Evolutionary conservation across 106 monocot species (phyloP), one percentile per base, ranked within the genome.

Genomic region (Dendrobium chrysotoxum): DNA sequence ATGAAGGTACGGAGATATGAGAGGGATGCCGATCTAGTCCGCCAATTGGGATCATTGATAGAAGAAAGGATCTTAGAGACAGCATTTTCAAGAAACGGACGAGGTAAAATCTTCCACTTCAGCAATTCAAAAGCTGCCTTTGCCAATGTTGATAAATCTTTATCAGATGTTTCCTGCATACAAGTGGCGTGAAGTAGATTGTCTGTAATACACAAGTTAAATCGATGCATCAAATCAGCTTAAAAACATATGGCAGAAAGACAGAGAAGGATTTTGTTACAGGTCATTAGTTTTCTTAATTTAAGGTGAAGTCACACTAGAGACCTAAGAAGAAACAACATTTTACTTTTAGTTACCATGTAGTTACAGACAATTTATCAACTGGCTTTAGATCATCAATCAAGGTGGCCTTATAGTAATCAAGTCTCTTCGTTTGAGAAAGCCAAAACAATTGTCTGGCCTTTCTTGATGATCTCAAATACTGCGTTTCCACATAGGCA

Each of bases 91-190:
- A 99, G 67, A 81, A 86, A 76, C 12, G 91, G 88, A 12, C 90
- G 89, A 44, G 86, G 92, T 81, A 99, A 77, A 79, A 93, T 86
- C 40, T 87, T 91, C 95, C 95, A 99, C 65, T 91, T 99, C 41
- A 99, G 70, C 65, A 95, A 82, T 82, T 93, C 91, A 86, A 99
- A 99, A 77, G 95, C 84, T 67, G 88, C 85, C 85, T 99, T 99
- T 38, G 99, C 95, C 41, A 99, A 81, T 46, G 86, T 91, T 28
- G 90, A 90, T 67, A 99, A 87, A 78, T 95, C 99, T 82, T 99
- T 99, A 79, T 95, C 86, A 68, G 99, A 95, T 78, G 93, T 99
- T 87, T 99, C 99, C 99, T 99, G 85, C 54, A 87, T 72, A 83
- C 15, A 85, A 18, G 4, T 74, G 38, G 28, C 71, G 41, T 40